Evolutionary conservation across 1,284 basidiomycete species (phyloP), one percentile per base, ranked within the genome.

Genomic region (Malassezia psittaci): DNA sequence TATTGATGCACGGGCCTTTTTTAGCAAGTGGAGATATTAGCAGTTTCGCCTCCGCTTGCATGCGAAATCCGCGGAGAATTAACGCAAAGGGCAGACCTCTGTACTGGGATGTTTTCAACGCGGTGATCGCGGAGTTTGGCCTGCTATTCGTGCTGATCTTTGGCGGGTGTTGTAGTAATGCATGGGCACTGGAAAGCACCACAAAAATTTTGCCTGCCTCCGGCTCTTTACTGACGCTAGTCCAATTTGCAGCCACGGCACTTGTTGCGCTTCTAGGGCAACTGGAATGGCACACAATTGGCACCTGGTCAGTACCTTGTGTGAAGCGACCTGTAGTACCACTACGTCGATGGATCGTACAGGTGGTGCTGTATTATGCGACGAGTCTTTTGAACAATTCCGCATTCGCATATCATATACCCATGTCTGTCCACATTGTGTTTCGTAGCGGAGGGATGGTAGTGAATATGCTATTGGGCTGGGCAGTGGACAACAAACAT

Each of bases 361-460:
- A 94, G 76, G 90, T 94, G 43, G 79, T 79, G 1, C 79, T 96
- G 39, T 93, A 91, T 76, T 85, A 87, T 59, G 75, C 80, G 7
- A 81, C 90, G 53, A 89, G 86, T n/a, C 72, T 85, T 52, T 78
- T 96, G 66, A 96, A 96, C 77, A 96, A 94, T 76, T 83, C 82
- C 21, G 90, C 89, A 0, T 94, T 96, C 72, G 86, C 83, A 3
- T 90, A 60, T 49, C 76, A 81, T 56, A 86, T 94, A 54, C 90
- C 90, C 13, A 88, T 94, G 82, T 78, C 87, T 0, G 85, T 96
- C 1, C 90, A 96, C 75, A 94, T 96, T 73, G 87, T 96, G 55
- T 96, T 94, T 70, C 80, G 90, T 36, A 89, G 87, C 64, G 90
- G 87, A 1, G 90, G 90, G n/a, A 76, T 88, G 67, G 80, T 86